These are phyloP conservation scores for Tanacetum coccineum DNA, from an alignment of 129 eudicot species.

Conservation along the genomic window DNA sequence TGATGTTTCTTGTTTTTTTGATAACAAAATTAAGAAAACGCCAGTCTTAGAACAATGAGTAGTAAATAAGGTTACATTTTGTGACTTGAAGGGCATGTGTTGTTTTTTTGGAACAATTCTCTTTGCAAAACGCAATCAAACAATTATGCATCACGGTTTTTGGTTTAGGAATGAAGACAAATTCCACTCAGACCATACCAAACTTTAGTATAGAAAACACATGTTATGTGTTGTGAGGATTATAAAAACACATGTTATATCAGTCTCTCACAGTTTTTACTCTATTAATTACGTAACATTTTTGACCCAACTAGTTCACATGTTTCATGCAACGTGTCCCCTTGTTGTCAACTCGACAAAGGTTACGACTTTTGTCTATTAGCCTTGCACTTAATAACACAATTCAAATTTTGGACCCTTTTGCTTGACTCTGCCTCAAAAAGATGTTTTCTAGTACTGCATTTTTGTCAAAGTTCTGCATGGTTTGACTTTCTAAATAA, in stretches of 20 bases:
- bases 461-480: background rate
- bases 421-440: background rate
- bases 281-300: background rate
- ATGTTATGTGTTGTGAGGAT: slow-evolving; percentile 10
- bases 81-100: background rate
- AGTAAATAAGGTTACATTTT: background rate
- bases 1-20: background rate
- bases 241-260: slow-evolving; percentile 14
- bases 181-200: background rate
- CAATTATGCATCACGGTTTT: slow-evolving; percentile 3
- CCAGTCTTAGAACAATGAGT: no score
- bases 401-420: background rate
- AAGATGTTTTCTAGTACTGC: no score
- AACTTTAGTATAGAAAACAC: slow-evolving; percentile 10
- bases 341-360: background rate
- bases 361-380: background rate
- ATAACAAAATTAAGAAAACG: background rate
- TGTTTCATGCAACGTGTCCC: background rate
- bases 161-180: slow-evolving; percentile 13
- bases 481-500: background rate
- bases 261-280: background rate
- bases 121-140: background rate
- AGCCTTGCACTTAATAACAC: background rate
- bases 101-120: background rate
- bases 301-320: background rate